phyloP scores from a whole-genome alignment of 257 asterid genomes.

The Nicotiana tabacum region DNA sequence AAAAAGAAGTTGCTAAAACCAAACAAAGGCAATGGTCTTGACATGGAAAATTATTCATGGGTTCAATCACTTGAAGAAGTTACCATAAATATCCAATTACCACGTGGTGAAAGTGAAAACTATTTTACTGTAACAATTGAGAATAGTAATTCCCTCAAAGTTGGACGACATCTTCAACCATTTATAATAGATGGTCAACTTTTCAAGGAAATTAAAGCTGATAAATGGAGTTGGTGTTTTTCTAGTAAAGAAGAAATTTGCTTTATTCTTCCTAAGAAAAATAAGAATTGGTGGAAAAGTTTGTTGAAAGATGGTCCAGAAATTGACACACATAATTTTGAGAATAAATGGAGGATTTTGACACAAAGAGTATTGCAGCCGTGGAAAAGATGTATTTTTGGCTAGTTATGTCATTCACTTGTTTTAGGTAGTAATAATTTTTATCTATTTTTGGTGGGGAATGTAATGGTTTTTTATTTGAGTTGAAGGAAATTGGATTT shows the following conservation, averaged over 20 bases:
- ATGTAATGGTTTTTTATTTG: too few species aligned
- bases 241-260: background rate
- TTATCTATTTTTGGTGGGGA: too few species aligned
- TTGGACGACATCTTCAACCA: slow-evolving; percentile 56
- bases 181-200: slow-evolving; percentile 39
- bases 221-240: slow-evolving; percentile 23
- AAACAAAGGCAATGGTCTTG: slow-evolving; percentile 4
- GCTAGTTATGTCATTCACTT: too few species aligned
- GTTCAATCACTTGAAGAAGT: slow-evolving; percentile 34
- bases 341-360: too few species aligned
- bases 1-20: background rate
- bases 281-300: too few species aligned
- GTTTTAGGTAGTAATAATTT: too few species aligned
- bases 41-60: slow-evolving; percentile 34
- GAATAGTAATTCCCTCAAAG: slow-evolving; percentile 43
- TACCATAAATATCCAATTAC: slow-evolving; percentile 24
- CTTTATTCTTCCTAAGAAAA: too few species aligned
- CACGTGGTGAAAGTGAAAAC: slow-evolving; percentile 58
- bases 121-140: slow-evolving; percentile 45
- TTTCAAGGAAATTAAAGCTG: slow-evolving; percentile 11
- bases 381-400: too few species aligned
- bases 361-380: too few species aligned
- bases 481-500: too few species aligned
- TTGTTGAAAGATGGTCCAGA: too few species aligned
- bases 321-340: too few species aligned